phyloP scores from a whole-genome alignment of 352 stramenopile species.

The Phytophthora lateralis region DNA sequence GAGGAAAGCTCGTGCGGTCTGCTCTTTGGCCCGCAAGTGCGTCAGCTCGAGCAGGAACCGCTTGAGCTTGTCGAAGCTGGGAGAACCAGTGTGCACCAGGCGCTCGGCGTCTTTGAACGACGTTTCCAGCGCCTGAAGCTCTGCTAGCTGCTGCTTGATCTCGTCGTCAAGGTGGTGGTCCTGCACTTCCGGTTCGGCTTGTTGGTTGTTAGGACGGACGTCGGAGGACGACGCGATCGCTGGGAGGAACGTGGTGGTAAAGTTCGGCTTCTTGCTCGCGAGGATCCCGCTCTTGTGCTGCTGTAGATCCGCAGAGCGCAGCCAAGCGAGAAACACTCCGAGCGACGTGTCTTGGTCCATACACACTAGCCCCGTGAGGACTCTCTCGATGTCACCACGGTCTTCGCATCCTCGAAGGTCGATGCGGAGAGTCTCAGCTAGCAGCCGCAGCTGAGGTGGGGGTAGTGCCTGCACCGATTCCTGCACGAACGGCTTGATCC shows the following conservation, averaged over 20 bases:
- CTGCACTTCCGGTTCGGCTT: slow-evolving; percentile 35
- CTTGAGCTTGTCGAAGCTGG: slow-evolving; percentile 83
- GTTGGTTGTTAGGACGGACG: slow-evolving; percentile 12
- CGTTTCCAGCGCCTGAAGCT: slow-evolving; percentile 54
- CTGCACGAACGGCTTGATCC: slow-evolving; percentile 69
- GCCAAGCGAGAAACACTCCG: slow-evolving; percentile 73
- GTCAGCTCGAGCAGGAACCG: slow-evolving; percentile 69
- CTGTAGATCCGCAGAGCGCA: slow-evolving; percentile 41
- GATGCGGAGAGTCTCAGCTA: slow-evolving; percentile 69
- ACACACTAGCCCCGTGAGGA: slow-evolving; percentile 66
- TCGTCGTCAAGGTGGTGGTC: slow-evolving; percentile 69
- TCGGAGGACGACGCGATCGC: slow-evolving; percentile 30
- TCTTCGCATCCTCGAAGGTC: slow-evolving; percentile 64
- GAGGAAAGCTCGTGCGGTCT: slow-evolving; percentile 58
- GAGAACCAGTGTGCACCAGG: slow-evolving; percentile 53
- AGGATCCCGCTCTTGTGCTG: slow-evolving; percentile 27
- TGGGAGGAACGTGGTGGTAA: slow-evolving; percentile 74
- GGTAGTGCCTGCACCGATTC: slow-evolving; percentile 65
- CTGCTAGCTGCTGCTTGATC: slow-evolving; percentile 41
- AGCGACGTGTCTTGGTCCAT: slow-evolving; percentile 78
- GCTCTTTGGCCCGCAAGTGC: slow-evolving; percentile 59
- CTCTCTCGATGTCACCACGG: slow-evolving; percentile 60
- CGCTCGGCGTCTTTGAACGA: slow-evolving; percentile 72
- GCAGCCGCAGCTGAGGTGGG: slow-evolving; percentile 42
- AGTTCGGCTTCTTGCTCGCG: slow-evolving; percentile 42